phyloP scores from a whole-genome alignment of 352 stramenopile species.

The Bremia lactucae region DNA sequence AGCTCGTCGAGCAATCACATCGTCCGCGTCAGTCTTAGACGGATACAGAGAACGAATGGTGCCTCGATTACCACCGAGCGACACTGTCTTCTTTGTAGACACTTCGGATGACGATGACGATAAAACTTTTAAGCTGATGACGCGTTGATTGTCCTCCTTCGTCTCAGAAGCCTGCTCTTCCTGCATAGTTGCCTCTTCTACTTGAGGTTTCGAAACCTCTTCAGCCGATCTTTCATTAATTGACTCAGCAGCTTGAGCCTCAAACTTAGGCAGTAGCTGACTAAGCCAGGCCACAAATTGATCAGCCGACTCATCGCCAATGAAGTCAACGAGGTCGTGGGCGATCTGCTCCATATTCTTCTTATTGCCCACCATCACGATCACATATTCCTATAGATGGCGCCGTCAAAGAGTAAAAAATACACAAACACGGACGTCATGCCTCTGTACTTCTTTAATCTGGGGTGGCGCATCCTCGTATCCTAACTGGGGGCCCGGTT shows the following conservation, averaged over 20 bases:
- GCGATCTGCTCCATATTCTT: slow-evolving; percentile 80
- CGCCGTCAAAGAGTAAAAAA: slow-evolving; percentile 9
- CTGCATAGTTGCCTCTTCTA: slow-evolving; percentile 3
- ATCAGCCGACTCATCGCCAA: slow-evolving; percentile 65
- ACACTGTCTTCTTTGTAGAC: slow-evolving; percentile 42
- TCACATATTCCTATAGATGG: slow-evolving; percentile 62
- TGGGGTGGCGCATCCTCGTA: slow-evolving; percentile 11
- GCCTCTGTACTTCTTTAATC: slow-evolving; percentile 15
- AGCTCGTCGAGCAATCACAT: slow-evolving; percentile 60
- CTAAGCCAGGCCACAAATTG: slow-evolving; percentile 68
- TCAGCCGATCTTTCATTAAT: neutral
- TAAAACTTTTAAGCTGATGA: slow-evolving; percentile 52
- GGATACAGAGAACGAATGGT: slow-evolving; percentile 47
- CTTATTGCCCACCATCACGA: slow-evolving; percentile 83
- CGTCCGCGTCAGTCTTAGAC: slow-evolving; percentile 28
- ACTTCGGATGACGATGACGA: slow-evolving; percentile 14
- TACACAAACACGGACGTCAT: slow-evolving; percentile 23
- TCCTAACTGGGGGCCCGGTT: slow-evolving; percentile 11
- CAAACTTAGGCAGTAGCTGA: slow-evolving; percentile 37
- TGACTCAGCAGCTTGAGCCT: slow-evolving; percentile 15
- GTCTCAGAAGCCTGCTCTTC: slow-evolving; percentile 4
- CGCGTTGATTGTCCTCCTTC: slow-evolving; percentile 33
- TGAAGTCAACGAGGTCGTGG: slow-evolving; percentile 75
- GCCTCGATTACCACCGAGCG: slow-evolving; percentile 27
- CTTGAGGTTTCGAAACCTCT: slow-evolving; percentile 3